Conservation (phyloP, 2,329 filamentous ascomycete species). For the Stemphylium vesicarium region DNA sequence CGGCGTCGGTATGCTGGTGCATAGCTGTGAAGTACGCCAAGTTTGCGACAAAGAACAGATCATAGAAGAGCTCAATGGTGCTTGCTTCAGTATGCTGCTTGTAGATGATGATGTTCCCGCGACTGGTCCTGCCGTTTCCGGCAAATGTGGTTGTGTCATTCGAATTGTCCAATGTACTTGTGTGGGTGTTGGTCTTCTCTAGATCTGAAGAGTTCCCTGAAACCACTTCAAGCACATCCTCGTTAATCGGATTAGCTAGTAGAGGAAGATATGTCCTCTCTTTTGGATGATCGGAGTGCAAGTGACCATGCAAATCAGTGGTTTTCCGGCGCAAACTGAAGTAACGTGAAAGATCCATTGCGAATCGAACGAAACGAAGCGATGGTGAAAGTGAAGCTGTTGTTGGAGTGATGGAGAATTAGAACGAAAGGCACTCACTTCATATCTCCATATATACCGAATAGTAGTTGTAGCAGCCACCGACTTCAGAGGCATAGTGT, state of each 20-base stretch:
- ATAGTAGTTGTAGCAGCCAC: neutral
- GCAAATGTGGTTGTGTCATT: conserved; percentile 19
- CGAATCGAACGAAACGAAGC: neutral
- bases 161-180: conserved; percentile 10
- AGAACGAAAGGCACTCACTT: neutral
- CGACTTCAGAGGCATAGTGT: neutral
- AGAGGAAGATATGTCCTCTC: conserved; percentile 21
- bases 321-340: conserved; percentile 23
- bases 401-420: neutral
- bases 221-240: conserved; percentile 24
- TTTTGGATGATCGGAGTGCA: neutral
- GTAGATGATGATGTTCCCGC: conserved; percentile 33
- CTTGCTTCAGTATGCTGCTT: conserved; percentile 54
- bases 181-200: conserved; percentile 17
- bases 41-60: conserved; percentile 69
- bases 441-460: conserved; percentile 1
- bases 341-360: conserved; percentile 28
- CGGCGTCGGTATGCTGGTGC: conserved; percentile 61
- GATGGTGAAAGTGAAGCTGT: too few relatives aligned
- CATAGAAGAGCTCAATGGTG: conserved; percentile 64
- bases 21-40: conserved; percentile 66
- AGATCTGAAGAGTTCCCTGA: conserved; percentile 13
- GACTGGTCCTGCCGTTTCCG: conserved; percentile 24
- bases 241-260: conserved; percentile 28
- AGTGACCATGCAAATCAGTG: neutral